A percentile compares a stretch with the other conserved stretches of the same genome.
Conservation (phyloP, 2,329 filamentous ascomycete species). For the Pyrenophora teres region DNA sequence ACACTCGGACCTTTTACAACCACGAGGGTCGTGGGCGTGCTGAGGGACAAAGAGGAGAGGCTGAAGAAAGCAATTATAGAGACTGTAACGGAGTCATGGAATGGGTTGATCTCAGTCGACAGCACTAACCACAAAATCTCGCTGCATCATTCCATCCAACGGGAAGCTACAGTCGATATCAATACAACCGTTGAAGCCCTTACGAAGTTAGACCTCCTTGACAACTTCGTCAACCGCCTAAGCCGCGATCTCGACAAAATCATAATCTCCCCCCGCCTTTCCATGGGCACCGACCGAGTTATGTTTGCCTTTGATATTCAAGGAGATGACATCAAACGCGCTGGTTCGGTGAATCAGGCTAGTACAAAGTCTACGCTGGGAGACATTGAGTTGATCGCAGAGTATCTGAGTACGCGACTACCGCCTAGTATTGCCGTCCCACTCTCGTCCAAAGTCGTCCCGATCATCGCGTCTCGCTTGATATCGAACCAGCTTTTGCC, state of each 20-base stretch:
- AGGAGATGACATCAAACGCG: conserved; percentile 42
- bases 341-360: conserved; percentile 32
- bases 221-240: conserved; percentile 61
- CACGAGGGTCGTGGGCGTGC: conserved; percentile 66
- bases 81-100: conserved; percentile 73
- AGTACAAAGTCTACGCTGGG: conserved; percentile 36
- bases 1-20: conserved; percentile 64
- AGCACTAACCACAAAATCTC: conserved; percentile 59
- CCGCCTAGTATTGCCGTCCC: conserved; percentile 56
- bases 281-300: conserved; percentile 40
- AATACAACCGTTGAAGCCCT: conserved; percentile 44
- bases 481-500: conserved; percentile 76
- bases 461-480: conserved; percentile 68
- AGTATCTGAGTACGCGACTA: conserved; percentile 57
- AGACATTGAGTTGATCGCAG: conserved; percentile 49
- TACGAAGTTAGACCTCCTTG: conserved; percentile 45
- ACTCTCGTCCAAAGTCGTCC: conserved; percentile 72
- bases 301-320: conserved; percentile 40
- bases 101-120: conserved; percentile 67
- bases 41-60: conserved; percentile 68
- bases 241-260: conserved; percentile 67
- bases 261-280: conserved; percentile 65
- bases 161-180: conserved; percentile 35
- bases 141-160: conserved; percentile 58
- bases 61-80: conserved; percentile 70